Conservation (phyloP, 495 filamentous ascomycete species). For the Penicillium paxilli region DNA sequence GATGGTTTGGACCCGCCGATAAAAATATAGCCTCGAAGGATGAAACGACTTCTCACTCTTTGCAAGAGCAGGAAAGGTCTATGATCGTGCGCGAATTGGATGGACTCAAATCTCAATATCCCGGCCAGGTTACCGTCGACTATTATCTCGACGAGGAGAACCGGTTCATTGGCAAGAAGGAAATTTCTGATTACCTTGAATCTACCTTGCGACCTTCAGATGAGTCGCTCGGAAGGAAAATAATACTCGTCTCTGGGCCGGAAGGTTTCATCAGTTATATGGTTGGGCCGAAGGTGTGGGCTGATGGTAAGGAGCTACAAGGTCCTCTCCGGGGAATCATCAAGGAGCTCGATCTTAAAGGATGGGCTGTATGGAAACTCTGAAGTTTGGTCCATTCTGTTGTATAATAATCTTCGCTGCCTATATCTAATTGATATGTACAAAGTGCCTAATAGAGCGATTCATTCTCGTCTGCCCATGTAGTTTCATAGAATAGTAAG, state of each 20-base stretch:
- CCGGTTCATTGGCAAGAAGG: constrained; percentile 55
- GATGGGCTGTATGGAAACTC: constrained; percentile 64
- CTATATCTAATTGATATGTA: constrained; percentile 22
- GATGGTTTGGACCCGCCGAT: constrained; percentile 26
- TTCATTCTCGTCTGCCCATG: too few species aligned
- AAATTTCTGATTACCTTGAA: constrained; percentile 40
- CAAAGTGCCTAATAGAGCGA: too few species aligned
- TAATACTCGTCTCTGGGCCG: constrained; percentile 82
- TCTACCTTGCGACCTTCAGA: constrained; percentile 16
- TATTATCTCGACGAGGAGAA: constrained; percentile 82
- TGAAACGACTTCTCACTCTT: not conserved
- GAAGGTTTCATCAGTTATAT: constrained; percentile 83
- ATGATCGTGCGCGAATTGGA: constrained; percentile 63
- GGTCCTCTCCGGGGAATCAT: constrained; percentile 62
- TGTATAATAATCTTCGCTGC: constrained; percentile 23
- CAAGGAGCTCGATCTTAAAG: constrained; percentile 49
- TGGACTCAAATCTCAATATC: constrained; percentile 54
- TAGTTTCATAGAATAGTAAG: too few species aligned
- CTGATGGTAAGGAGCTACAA: constrained; percentile 68
- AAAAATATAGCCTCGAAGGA: not conserved
- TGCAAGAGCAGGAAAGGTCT: constrained; percentile 13
- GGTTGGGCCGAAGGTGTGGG: constrained; percentile 76
- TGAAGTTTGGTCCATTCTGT: constrained; percentile 31
- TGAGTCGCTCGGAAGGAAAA: constrained; percentile 40
- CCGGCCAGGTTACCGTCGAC: constrained; percentile 56